Evolutionary conservation across 257 asterid genomes (phyloP), one percentile per base, ranked within the genome.

Genomic region (Asclepias syriaca): DNA sequence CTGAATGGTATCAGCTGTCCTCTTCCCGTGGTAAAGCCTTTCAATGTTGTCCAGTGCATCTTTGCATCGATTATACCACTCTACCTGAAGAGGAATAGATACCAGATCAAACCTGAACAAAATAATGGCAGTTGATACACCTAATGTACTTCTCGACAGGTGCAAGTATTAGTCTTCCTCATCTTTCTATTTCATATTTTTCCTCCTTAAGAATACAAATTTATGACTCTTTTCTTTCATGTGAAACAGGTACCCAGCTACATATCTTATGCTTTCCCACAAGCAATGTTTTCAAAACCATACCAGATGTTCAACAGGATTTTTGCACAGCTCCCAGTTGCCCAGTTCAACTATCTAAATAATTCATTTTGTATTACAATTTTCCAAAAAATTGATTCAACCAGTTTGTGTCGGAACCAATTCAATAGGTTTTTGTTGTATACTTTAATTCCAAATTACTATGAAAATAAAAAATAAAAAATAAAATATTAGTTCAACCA

Each of bases 1-100:
- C 83, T 92, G 98, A 73, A 95, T 84, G 75, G 87, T 79, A 74
- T 83, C 85, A 70, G 88, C 83, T 49, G 85, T 80, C 76, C 83
- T 96, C 77, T 95, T 92, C 83, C 89, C 97, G 74, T 84, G 88
- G 82, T 90, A 77, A 69, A 88, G 86, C 74, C 64, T 84, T 82
- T 95, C 94, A 69, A 90, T 86, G 73, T 86, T 85, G 80, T 90
- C 90, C 81, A 95, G 77, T 64, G 83, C 93, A 72, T 92, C 96
- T 48, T 79, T 74, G 75, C 89, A 87, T 73, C 75, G 89, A 72
- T 85, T 80, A 76, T 84, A 83, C 99, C 99, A 92, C 70, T 87
- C 98, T 74, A 84, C 83, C 99, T 92, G 96, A 59, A 77, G 71
- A 68, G 75, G 70, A 37, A 65, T 66, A 12, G 76, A 29, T 46